Base-by-base conservation (phyloP, 2,329 filamentous ascomycete genomes). In the Cryphonectria radicalis region DNA sequence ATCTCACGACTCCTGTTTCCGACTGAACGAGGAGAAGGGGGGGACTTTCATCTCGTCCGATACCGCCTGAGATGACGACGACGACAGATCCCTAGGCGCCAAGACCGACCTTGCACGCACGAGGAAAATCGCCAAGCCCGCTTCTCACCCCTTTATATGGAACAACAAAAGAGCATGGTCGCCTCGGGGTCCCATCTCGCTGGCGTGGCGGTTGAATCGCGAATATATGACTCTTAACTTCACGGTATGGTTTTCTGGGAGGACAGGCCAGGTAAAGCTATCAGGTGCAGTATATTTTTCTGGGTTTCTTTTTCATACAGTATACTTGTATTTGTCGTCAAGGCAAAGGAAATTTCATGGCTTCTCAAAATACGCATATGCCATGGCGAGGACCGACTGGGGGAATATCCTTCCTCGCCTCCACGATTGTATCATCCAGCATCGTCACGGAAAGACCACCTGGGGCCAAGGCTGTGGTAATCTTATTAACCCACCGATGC, bases 1-100 rank as follows among this genome's bases (percentile, higher is more conserved):
- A 40, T 63, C 35, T n/a, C 40, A 11, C n/a, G 40, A 64, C 62
- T 64, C 62, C 40, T 43, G 62, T 64, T 62, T 62, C 59, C 59
- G 13, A n/a, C 32, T 35, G 14, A 22, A 35, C 25, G 32, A 60
- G 13, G 28, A 25, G 28, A 28, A 25, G 3, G 13, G 43, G 22
- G 46, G 46, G 42, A n/a, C 13, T 10, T 50, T 35, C 35, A 40
- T 11, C 35, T 40, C 35, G 59, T 19, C 32, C 35, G 59, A 62
- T 40, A n/a, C 22, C 32, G 59, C 19, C 19, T 37, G 59, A 62
- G 17, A 32, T 22, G 35, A 40, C 32, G 59, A 62, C 35, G 32
- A 62, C 59, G 19, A 62, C 35, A 19, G 59, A 11, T 40, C 59
- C 35, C 3, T 40, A 25, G 59, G 22, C 59, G 59, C 59, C 59